Percentiles rank a stretch among this genome's conserved stretches.
phyloP scores from a whole-genome alignment of 2,329 filamentous ascomycete genomes.

The Thermochaetoides dissita region DNA sequence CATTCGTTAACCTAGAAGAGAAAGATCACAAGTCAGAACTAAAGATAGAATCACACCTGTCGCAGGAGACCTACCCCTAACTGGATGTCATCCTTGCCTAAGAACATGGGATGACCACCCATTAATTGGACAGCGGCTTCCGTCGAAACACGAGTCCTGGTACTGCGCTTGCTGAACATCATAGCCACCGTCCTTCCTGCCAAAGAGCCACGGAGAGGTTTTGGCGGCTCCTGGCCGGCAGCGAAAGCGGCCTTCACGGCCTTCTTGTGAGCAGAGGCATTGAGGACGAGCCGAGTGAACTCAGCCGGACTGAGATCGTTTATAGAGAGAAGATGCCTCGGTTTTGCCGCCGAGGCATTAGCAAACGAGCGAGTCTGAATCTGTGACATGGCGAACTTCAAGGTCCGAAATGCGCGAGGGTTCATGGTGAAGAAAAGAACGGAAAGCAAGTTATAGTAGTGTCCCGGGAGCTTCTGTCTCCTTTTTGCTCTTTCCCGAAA shows the following conservation, averaged over 20 bases:
- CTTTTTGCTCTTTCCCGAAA: background rate
- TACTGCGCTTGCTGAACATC: constrained; percentile 95
- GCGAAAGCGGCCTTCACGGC: constrained; percentile 45
- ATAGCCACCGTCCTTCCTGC: constrained; percentile 74
- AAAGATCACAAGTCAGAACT: constrained; percentile 9
- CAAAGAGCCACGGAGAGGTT: constrained; percentile 46
- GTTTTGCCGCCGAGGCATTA: constrained; percentile 22
- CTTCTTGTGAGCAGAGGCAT: constrained; percentile 64
- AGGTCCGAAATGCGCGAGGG: constrained; percentile 14
- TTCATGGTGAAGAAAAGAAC: constrained; percentile 10
- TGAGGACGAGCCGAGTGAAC: constrained; percentile 67
- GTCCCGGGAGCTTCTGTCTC: background rate
- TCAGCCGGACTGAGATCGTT: constrained; percentile 69
- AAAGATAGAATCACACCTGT: background rate
- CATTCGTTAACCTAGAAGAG: constrained; percentile 66
- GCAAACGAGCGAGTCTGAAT: constrained; percentile 32
- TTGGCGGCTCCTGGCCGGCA: constrained; percentile 39
- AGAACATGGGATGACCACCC: constrained; percentile 90
- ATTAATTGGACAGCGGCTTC: constrained; percentile 80
- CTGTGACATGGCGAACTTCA: constrained; percentile 16
- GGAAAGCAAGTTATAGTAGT: background rate
- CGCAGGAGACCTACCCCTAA: constrained; percentile 49
- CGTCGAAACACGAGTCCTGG: constrained; percentile 82
- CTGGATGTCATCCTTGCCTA: constrained; percentile 92
- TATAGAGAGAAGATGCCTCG: constrained; percentile 85